A percentile compares a stretch with the other conserved stretches of the same genome.
Evolutionary conservation across 768 basidiomycete genomes (phyloP).

Genomic region (Leccinum variicolor): DNA sequence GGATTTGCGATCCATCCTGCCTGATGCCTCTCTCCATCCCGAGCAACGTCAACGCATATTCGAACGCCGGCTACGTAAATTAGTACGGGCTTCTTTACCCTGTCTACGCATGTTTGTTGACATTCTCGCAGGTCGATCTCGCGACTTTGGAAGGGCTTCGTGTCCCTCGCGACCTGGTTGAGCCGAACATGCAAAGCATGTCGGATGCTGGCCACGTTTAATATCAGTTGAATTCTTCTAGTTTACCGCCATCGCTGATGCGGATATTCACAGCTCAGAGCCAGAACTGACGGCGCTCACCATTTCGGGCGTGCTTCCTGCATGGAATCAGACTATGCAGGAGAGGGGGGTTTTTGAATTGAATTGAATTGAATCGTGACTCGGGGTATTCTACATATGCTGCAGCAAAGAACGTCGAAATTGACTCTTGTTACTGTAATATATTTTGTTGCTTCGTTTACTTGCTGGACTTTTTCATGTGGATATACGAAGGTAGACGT

Average conservation of each 20-base stretch:
- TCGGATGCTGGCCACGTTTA: not conserved
- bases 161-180: not conserved
- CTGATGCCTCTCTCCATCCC: not conserved
- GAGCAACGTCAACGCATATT: not conserved
- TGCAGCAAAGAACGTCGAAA: no score
- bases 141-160: not conserved
- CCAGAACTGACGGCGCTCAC: not conserved
- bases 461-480: no score
- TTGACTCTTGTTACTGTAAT: no score
- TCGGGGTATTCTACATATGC: not conserved
- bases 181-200: not conserved
- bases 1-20: not conserved
- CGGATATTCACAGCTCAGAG: no score
- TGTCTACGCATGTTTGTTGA: not conserved
- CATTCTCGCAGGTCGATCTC: not conserved
- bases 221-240: not conserved
- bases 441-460: no score
- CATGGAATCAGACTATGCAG: not conserved
- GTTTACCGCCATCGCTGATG: no score
- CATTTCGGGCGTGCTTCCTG: not conserved
- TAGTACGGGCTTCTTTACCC: not conserved
- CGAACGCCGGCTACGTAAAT: not conserved
- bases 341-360: not conserved
- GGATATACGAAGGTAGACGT: no score
- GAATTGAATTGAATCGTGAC: not conserved